Percentiles rank a stretch among this genome's conserved stretches.
Conservation (phyloP, 371 early-diverging fungal species). For the Mortierella sp. region DNA sequence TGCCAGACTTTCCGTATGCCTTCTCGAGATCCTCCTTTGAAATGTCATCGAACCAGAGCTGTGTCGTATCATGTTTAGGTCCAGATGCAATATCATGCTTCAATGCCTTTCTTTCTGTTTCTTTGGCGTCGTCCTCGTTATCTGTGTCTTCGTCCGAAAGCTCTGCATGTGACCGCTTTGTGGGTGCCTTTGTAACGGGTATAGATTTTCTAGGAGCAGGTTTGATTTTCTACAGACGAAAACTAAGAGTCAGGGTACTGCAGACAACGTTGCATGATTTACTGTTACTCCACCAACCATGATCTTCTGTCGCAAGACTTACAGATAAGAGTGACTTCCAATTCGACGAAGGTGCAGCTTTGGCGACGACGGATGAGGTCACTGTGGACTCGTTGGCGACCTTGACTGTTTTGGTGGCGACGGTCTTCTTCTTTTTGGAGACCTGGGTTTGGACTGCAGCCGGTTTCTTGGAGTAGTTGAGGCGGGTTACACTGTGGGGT, state of each 20-base stretch:
- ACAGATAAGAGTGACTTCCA: slow-evolving; percentile 61
- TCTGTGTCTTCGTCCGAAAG: slow-evolving; percentile 11
- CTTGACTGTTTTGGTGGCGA: slow-evolving; percentile 9
- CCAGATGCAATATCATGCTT: slow-evolving; percentile 10
- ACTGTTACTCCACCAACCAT: too few relatives aligned
- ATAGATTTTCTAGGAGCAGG: slow-evolving; percentile 41
- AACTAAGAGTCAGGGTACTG: not conserved
- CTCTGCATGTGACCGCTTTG: slow-evolving; percentile 27
- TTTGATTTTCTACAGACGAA: slow-evolving; percentile 33
- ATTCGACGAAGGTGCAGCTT: slow-evolving; percentile 63
- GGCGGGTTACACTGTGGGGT: slow-evolving; percentile 4
- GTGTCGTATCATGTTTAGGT: slow-evolving; percentile 58
- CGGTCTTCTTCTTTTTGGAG: slow-evolving; percentile 18
- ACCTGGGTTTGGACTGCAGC: slow-evolving; percentile 12
- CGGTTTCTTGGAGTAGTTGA: slow-evolving; percentile 23
- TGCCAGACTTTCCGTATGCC: slow-evolving; percentile 59
- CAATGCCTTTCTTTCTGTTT: slow-evolving; percentile 5
- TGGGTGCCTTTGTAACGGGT: slow-evolving; percentile 27
- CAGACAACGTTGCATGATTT: not conserved
- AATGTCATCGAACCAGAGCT: slow-evolving; percentile 73
- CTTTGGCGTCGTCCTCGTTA: slow-evolving; percentile 2
- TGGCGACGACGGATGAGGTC: slow-evolving; percentile 45
- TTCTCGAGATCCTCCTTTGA: slow-evolving; percentile 62
- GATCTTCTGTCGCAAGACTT: too few relatives aligned
- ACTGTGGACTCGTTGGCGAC: slow-evolving; percentile 12